A percentile compares a stretch with the other conserved stretches of the same genome.
Evolutionary conservation across 352 stramenopile species (phyloP).

Genomic region (Pilasporangium apinafurcum): DNA sequence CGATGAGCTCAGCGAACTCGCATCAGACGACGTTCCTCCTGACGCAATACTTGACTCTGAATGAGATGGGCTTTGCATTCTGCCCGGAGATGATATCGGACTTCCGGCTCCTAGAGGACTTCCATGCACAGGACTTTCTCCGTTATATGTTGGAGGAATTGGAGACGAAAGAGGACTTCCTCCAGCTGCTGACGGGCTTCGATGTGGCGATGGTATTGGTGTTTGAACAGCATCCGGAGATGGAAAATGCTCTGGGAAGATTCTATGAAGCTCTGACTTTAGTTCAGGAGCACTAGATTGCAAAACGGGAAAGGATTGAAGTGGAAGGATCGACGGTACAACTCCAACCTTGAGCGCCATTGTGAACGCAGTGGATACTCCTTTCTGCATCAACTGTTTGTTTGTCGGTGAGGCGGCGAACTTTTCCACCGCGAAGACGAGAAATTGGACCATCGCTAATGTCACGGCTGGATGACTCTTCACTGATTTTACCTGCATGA

Average conservation of each 20-base stretch:
- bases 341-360: slow-evolving; percentile 72
- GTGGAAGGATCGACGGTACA: slow-evolving; percentile 50
- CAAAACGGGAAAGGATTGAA: slow-evolving; percentile 77
- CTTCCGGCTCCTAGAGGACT: slow-evolving; percentile 45
- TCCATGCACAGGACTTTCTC: slow-evolving; percentile 38
- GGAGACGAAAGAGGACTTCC: slow-evolving; percentile 23
- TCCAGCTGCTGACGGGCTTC: slow-evolving; percentile 11
- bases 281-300: slow-evolving; percentile 59
- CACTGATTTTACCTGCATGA: slow-evolving; percentile 69
- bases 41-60: slow-evolving; percentile 53
- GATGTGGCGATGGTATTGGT: slow-evolving; percentile 16
- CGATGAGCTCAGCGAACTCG: slow-evolving; percentile 57
- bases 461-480: slow-evolving; percentile 82
- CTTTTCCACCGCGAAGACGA: slow-evolving; percentile 82
- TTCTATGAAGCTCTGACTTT: slow-evolving; percentile 65
- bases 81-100: slow-evolving; percentile 46
- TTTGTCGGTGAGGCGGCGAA: slow-evolving; percentile 73
- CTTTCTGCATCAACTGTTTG: slow-evolving; percentile 76
- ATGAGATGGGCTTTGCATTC: slow-evolving; percentile 56
- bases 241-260: slow-evolving; percentile 80
- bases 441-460: slow-evolving; percentile 79
- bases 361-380: slow-evolving; percentile 70
- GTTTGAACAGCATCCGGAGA: slow-evolving; percentile 44
- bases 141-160: slow-evolving; percentile 22
- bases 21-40: slow-evolving; percentile 45